Evolutionary conservation across 1,139 yeast genomes (phyloP), one percentile per base, ranked within the genome.

Genomic region (Hyphopichia buzzinii): DNA sequence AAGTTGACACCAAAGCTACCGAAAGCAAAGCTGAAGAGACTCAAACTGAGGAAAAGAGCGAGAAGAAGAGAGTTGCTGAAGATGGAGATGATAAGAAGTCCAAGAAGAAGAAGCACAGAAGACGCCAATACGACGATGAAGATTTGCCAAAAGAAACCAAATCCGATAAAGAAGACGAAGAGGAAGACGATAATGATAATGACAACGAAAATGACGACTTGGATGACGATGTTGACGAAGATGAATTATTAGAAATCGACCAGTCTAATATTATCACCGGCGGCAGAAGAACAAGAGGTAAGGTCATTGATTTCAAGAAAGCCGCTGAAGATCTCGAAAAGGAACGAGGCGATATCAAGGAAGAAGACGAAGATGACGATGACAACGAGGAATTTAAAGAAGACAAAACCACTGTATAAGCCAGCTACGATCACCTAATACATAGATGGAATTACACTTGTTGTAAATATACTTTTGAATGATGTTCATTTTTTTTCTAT

Each of bases 271-370:
- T 89, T 55, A 86, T 89, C 44, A 72, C 84, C 17, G 69, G 81
- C 19, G 96, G 96, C 11, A 77, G 96, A 62, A 84, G 97, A 68
- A 88, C 96, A 10, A 79, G 96, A 49, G 95, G 96, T 15, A 85
- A 83, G 57, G 84, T 84, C 24, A 84, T 90, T 50, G 97, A 90
- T 62, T 90, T 84, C 60, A 74, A 79, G 43, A 83, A 86, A 61
- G 90, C 95, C n/a, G 87, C 89, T 21, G 85, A 78, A 46, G 77
- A 85, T 53, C 64, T 87, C 53, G 81, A 77, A 37, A 59, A 66
- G 38, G 83, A 77, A 43, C 58, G 59, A n/a, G 69, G 60, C 5
- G 64, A 52, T 8, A 65, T 58, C 26, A 70, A 61, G 11, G 80
- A 65, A 26, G 77, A 67, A 4, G 79, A 67, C 11, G 78, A 67